Base-by-base conservation (phyloP, 352 stramenopile genomes). In the Globisporangium takayamanum region DNA sequence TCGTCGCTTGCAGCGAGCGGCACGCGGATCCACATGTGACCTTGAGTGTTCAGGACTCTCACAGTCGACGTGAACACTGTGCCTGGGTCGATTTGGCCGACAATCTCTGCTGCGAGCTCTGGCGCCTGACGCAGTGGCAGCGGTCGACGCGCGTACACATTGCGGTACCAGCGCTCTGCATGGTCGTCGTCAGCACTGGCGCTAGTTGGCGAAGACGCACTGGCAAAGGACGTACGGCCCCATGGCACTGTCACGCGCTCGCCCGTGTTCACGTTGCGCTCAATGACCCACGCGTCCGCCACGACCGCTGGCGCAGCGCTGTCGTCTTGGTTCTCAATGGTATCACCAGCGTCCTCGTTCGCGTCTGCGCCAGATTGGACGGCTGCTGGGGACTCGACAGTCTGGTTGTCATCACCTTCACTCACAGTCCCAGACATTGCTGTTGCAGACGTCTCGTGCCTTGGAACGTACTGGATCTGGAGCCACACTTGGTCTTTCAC, bases 401-500 rank as follows among this genome's bases (percentile, higher is more conserved):
- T 48, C 15, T 58, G 67, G 28, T 65, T 64, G 15, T 55, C 50
- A 1, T 44, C 48, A 62, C 18, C 36, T 5, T 16, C 39, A 22
- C 14, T 15, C 15, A 12, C 33, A 16, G 26, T 5, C 36, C 25
- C 20, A n/a, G 50, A 37, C 16, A 22, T 22, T 22, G 22, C 22
- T 22, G 22, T 0, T 22, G 25, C 45, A 25, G 55, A 15, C 14
- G 62, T 52, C 26, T 57, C 48, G 10, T 45, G 39, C 36, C 72
- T 36, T 8, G 30, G 7, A 36, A 36, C 30, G 30, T 36, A 36
- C 30, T 36, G 55, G 39, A 86, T 80, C 14, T 70, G 75, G 15
- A 92, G 54, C 82, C 82, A 92, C 16, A 89, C 68, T 5, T 84
- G 78, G 54, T 92, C 79, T 59, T 92, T 87, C 15, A 92, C 67